Evolutionary conservation across 805 yeast genomes (phyloP).

Genomic region (Monosporozyma solicola): DNA sequence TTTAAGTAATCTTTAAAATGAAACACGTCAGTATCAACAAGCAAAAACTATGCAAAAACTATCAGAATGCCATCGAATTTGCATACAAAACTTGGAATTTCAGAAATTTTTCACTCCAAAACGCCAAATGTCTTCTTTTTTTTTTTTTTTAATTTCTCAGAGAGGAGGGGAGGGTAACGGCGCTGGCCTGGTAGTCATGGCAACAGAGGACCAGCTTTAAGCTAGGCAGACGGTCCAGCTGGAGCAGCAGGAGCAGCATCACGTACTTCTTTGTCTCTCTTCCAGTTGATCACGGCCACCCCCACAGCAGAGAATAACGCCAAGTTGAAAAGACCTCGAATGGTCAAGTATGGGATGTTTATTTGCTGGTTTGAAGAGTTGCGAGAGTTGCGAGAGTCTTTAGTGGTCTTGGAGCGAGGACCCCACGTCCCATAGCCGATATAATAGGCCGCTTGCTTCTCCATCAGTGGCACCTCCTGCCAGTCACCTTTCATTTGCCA

Average conservation of each 20-base stretch:
- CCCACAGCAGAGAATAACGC: constrained; percentile 15
- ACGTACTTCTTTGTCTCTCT: constrained; percentile 3
- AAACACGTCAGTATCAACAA: background rate
- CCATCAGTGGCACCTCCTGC: constrained; percentile 23
- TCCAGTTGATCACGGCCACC: constrained; percentile 7
- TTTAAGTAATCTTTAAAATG: background rate
- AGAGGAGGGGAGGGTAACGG: background rate
- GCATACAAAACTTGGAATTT: background rate
- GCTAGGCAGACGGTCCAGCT: background rate
- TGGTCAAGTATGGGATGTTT: constrained; percentile 9
- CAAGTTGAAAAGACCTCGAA: constrained; percentile 18
- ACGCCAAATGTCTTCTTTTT: background rate
- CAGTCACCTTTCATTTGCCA: constrained; percentile 29
- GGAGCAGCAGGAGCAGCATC: background rate
- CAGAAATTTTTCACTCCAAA: background rate
- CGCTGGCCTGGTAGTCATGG: background rate
- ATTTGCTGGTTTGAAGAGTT: background rate
- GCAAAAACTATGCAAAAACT: background rate
- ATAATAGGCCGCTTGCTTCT: constrained; percentile 28
- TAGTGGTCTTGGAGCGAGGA: constrained; percentile 19
- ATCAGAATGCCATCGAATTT: background rate
- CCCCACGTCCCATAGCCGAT: constrained; percentile 35
- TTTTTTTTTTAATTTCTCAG: too few relatives aligned
- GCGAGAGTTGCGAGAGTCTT: background rate
- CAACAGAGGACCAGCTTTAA: background rate